Evolutionary conservation across 768 basidiomycete genomes (phyloP).

Genomic region (Candolleomyces efflorescens): DNA sequence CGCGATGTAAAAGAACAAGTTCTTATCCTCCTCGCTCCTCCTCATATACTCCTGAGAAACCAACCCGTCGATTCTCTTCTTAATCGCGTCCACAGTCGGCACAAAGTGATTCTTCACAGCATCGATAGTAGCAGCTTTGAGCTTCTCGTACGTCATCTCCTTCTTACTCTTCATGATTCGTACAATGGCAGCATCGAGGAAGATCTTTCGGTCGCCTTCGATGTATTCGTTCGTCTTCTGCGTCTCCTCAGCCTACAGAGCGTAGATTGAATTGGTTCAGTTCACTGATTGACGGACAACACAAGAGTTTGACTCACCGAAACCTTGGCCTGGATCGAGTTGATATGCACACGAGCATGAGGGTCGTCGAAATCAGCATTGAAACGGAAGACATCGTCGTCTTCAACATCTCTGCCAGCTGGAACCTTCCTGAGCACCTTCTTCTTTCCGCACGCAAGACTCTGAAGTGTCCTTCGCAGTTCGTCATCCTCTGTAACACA

Average conservation of each 20-base stretch:
- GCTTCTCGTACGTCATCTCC: constrained; percentile 71
- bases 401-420: constrained; percentile 68
- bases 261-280: background rate
- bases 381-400: constrained; percentile 73
- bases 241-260: constrained; percentile 82
- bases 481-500: constrained; percentile 57
- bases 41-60: constrained; percentile 87
- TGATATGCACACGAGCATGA: constrained; percentile 81
- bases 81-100: constrained; percentile 81
- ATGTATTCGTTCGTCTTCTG: constrained; percentile 78
- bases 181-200: constrained; percentile 93
- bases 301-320: constrained; percentile 49
- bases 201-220: constrained; percentile 80
- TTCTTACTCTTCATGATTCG: constrained; percentile 94
- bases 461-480: constrained; percentile 83
- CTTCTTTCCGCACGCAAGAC: constrained; percentile 87
- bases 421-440: constrained; percentile 83
- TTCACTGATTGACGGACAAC: background rate
- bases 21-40: constrained; percentile 68
- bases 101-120: constrained; percentile 86
- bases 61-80: constrained; percentile 74
- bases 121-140: constrained; percentile 80
- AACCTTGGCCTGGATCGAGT: constrained; percentile 92
- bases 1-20: constrained; percentile 77
- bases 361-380: constrained; percentile 82